A percentile compares a stretch with the other conserved stretches of the same genome.
These are phyloP conservation scores for Phylloporus sp. DNA, from an alignment of 768 basidiomycete species.

Conservation along the genomic window DNA sequence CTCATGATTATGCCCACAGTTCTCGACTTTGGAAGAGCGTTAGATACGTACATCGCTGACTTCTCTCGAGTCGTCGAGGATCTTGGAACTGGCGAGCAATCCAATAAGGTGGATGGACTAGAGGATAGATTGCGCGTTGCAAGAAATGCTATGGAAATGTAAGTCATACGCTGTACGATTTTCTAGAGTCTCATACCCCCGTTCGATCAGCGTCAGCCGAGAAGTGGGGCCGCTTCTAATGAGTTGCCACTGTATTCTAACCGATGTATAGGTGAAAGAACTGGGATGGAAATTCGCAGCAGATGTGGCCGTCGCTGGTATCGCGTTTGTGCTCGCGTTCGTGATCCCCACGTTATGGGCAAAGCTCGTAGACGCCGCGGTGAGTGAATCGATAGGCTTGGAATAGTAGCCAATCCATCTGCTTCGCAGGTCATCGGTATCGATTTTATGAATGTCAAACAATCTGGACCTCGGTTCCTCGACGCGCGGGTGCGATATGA, in stretches of 20 bases:
- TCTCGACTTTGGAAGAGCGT: constrained; percentile 11
- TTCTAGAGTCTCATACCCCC: background rate
- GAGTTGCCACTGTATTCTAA: background rate
- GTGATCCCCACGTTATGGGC: constrained; percentile 10
- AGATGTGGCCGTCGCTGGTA: constrained; percentile 12
- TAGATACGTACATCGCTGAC: constrained; percentile 12
- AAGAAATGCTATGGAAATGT: constrained; percentile 15
- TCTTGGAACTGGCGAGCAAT: constrained; percentile 3
- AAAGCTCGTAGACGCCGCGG: constrained; percentile 3
- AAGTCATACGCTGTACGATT: background rate
- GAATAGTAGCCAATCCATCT: background rate
- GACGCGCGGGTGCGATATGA: constrained; percentile 1
- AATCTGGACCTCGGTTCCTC: constrained; percentile 5
- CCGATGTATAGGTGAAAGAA: constrained; percentile 12
- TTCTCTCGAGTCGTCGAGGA: constrained; percentile 13
- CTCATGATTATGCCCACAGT: constrained; percentile 2
- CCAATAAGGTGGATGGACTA: constrained; percentile 3
- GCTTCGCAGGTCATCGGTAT: constrained; percentile 3
- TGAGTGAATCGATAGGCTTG: background rate
- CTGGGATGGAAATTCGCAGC: constrained; percentile 14
- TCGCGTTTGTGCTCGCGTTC: constrained; percentile 13
- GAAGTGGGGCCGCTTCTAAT: constrained; percentile 6
- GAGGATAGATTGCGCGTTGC: background rate
- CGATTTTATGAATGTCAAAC: constrained; percentile 2
- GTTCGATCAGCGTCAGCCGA: constrained; percentile 10